These are phyloP conservation scores for Lichtheimia hyalospora DNA, from an alignment of 371 early-diverging fungal species.

Conservation along the genomic window DNA sequence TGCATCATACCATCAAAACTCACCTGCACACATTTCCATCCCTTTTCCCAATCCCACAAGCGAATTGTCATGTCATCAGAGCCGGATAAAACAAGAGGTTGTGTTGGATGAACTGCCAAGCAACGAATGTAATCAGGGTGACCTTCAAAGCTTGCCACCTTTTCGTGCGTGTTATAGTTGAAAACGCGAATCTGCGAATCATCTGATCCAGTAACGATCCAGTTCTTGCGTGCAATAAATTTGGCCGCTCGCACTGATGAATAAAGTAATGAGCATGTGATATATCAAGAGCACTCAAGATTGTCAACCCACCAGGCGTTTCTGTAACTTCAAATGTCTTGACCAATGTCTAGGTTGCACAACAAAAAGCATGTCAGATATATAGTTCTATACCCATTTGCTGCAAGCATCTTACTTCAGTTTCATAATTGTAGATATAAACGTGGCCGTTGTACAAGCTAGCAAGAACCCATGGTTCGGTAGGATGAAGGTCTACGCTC, in stretches of 20 bases:
- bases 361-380: not conserved
- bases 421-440: constrained; percentile 98
- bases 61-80: constrained; percentile 99
- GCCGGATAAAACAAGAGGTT: constrained; percentile 89
- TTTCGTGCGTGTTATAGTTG: constrained; percentile 99
- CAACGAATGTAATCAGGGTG: constrained; percentile 98
- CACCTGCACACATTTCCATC: constrained; percentile 93
- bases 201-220: constrained; percentile 97
- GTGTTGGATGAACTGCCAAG: constrained; percentile 96
- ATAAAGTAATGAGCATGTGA: not conserved
- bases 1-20: not conserved
- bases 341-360: constrained; percentile 58
- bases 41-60: constrained; percentile 99
- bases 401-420: constrained; percentile 65
- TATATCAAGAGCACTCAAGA: not conserved
- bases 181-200: constrained; percentile 97
- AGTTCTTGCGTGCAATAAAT: constrained; percentile 96
- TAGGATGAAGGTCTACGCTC: constrained; percentile 98
- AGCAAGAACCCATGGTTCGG: constrained; percentile 98
- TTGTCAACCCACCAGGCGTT: constrained; percentile 65
- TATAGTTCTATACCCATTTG: not conserved
- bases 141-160: constrained; percentile 95
- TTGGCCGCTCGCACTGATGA: constrained; percentile 87
- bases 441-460: constrained; percentile 97
- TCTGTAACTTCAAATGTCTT: constrained; percentile 96